These are phyloP conservation scores for Pyricularia sp. DNA, from an alignment of 2,329 filamentous ascomycete genomes.

Conservation along the genomic window DNA sequence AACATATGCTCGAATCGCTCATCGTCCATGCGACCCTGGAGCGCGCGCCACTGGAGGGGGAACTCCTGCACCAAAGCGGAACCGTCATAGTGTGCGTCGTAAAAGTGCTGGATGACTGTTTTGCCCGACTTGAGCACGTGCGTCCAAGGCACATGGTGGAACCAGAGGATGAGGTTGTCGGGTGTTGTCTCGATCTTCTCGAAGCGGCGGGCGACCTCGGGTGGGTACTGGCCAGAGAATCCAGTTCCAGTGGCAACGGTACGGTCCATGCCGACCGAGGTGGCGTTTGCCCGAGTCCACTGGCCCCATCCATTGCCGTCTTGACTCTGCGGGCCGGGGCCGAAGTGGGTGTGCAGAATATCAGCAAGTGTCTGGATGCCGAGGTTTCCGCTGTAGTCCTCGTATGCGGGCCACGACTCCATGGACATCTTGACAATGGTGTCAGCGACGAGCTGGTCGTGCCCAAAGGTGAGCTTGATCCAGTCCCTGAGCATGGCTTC, in stretches of 20 bases:
- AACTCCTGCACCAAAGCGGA: conserved; percentile 53
- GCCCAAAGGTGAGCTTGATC: conserved; percentile 57
- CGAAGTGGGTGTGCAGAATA: conserved; percentile 57
- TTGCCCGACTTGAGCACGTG: conserved; percentile 51
- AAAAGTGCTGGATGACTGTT: conserved; percentile 51
- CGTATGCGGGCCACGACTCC: conserved; percentile 62
- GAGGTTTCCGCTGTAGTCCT: conserved; percentile 62
- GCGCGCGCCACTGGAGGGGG: conserved; percentile 39
- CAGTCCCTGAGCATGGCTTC: conserved; percentile 50
- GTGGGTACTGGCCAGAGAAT: conserved; percentile 55
- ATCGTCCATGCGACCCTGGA: conserved; percentile 47
- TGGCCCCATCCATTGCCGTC: conserved; percentile 63
- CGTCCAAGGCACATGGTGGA: conserved; percentile 64
- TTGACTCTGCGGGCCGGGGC: conserved; percentile 56
- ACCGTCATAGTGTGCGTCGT: conserved; percentile 43
- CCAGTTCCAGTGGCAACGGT: conserved; percentile 60
- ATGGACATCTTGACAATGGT: conserved; percentile 55
- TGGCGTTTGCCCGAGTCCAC: conserved; percentile 56
- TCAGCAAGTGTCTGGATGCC: conserved; percentile 62
- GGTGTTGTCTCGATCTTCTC: conserved; percentile 55
- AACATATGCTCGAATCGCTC: conserved; percentile 50
- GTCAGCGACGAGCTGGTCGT: conserved; percentile 42
- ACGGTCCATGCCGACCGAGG: conserved; percentile 60
- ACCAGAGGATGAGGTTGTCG: conserved; percentile 62
- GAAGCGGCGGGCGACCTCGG: conserved; percentile 46